Percentiles rank a stretch among this genome's conserved stretches.
These are phyloP conservation scores for Neofusicoccum cordaticola DNA, from an alignment of 2,329 filamentous ascomycete species.

Conservation along the genomic window DNA sequence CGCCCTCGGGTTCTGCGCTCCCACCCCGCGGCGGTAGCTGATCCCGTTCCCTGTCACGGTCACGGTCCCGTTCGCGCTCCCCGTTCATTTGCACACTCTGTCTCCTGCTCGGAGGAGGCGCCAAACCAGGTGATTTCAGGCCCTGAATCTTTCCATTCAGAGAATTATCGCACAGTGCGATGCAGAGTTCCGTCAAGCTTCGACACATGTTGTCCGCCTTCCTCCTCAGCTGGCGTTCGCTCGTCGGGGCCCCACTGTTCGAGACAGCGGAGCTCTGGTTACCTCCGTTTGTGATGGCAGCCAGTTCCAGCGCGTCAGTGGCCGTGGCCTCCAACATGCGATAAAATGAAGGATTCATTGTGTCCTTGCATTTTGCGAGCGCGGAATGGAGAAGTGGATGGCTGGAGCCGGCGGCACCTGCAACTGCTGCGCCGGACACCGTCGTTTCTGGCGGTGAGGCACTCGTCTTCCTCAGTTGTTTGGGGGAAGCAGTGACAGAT, in stretches of 20 bases:
- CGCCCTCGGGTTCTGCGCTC: conserved; percentile 37
- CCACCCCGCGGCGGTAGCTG: conserved; percentile 18
- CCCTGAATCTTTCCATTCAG: conserved; percentile 22
- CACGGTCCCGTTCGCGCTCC: neutral
- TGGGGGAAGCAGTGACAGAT: conserved; percentile 72
- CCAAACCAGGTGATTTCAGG: conserved; percentile 10
- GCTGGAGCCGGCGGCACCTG: conserved; percentile 49
- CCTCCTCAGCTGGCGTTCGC: conserved; percentile 81
- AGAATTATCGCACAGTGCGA: conserved; percentile 61
- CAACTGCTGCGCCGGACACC: conserved; percentile 45
- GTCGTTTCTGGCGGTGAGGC: conserved; percentile 38
- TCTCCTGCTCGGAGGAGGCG: conserved; percentile 4
- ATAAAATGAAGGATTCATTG: conserved; percentile 70
- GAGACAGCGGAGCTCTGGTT: conserved; percentile 63
- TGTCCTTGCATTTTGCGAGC: conserved; percentile 70
- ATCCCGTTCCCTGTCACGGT: conserved; percentile 8
- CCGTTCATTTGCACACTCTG: conserved; percentile 12
- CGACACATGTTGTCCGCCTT: conserved; percentile 93
- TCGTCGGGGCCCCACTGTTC: conserved; percentile 56
- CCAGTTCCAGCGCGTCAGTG: conserved; percentile 74
- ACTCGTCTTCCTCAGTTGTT: conserved; percentile 59
- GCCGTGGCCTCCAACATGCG: conserved; percentile 76
- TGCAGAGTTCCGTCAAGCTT: conserved; percentile 85
- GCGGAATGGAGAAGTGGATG: conserved; percentile 81
- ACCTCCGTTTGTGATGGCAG: conserved; percentile 65